These are phyloP conservation scores for Cryphonectria carpinicola DNA, from an alignment of 2,329 filamentous ascomycete genomes.

Conservation along the genomic window DNA sequence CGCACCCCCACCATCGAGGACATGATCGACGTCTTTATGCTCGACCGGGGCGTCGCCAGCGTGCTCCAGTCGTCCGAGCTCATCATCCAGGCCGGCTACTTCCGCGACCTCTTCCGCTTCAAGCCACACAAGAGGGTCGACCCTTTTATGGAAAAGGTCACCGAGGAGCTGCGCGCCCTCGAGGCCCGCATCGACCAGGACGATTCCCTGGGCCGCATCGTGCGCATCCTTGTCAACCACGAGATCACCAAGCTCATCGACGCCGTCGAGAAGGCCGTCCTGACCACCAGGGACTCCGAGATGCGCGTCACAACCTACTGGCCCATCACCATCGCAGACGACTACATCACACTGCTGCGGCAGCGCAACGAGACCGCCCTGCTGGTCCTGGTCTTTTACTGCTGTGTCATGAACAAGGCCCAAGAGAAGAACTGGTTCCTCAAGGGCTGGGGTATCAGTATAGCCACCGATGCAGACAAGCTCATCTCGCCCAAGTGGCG, in stretches of 20 bases:
- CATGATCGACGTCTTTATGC: conserved; percentile 39
- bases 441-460: conserved; percentile 21
- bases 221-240: conserved; percentile 18
- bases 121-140: conserved; percentile 17
- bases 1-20: conserved; percentile 35
- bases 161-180: conserved; percentile 21
- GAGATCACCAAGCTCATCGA: conserved; percentile 27
- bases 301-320: conserved; percentile 32
- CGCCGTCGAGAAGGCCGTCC: conserved; percentile 25
- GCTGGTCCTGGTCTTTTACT: conserved; percentile 33
- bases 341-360: conserved; percentile 31
- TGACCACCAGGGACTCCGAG: conserved; percentile 31
- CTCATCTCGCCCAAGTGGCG: conserved; percentile 21
- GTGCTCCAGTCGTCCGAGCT: conserved; percentile 36
- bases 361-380: conserved; percentile 31
- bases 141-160: conserved; percentile 20
- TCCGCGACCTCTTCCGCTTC: conserved; percentile 32
- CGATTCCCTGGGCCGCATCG: conserved; percentile 9
- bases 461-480: conserved; percentile 14
- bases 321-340: conserved; percentile 33
- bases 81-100: conserved; percentile 31
- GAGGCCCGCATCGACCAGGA: conserved; percentile 17
- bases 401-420: conserved; percentile 31
- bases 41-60: conserved; percentile 38
- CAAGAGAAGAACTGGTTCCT: conserved; percentile 32